Conservation (phyloP, 345 rosid genomes). For the Leavenworthia alabamica region DNA sequence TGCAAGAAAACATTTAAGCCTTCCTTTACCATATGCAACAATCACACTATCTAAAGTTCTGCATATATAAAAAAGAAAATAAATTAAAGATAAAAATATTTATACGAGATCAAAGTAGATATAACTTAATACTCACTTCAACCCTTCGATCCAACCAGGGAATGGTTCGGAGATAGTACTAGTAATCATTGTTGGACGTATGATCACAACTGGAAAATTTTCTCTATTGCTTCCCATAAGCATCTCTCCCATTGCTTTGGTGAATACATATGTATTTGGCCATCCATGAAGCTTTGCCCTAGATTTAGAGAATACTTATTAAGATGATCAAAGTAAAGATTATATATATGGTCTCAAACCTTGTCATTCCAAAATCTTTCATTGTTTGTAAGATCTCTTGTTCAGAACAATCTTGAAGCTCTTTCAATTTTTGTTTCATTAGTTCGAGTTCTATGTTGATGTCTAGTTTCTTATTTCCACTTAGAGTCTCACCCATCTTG, state of each 20-base stretch:
- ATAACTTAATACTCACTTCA: slow-evolving; percentile 36
- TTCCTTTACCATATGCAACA: slow-evolving; percentile 47
- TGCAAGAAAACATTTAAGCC: slow-evolving; percentile 37
- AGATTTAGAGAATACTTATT: neutral
- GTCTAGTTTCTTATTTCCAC: slow-evolving; percentile 15
- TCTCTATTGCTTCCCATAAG: slow-evolving; percentile 43
- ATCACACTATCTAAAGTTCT: slow-evolving; percentile 61
- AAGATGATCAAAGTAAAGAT: neutral
- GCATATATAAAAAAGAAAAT: neutral
- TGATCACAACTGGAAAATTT: slow-evolving; percentile 47
- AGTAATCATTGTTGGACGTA: slow-evolving; percentile 63
- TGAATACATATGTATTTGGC: slow-evolving; percentile 81
- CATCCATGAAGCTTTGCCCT: slow-evolving; percentile 73
- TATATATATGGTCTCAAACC: slow-evolving; percentile 10
- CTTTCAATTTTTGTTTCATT: slow-evolving; percentile 29
- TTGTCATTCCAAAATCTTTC: slow-evolving; percentile 35
- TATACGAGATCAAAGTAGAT: neutral
- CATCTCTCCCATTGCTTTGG: slow-evolving; percentile 90
- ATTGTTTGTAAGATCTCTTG: slow-evolving; percentile 24
- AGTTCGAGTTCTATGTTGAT: slow-evolving; percentile 19
- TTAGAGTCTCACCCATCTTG: slow-evolving; percentile 28
- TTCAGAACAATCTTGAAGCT: slow-evolving; percentile 22
- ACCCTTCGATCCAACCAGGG: slow-evolving; percentile 84
- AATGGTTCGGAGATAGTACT: slow-evolving; percentile 73
- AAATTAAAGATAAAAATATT: neutral